Percentiles rank a stretch among this genome's conserved stretches.
Evolutionary conservation across 179 eudicot species (phyloP).

Genomic region (Beta macrorhiza): DNA sequence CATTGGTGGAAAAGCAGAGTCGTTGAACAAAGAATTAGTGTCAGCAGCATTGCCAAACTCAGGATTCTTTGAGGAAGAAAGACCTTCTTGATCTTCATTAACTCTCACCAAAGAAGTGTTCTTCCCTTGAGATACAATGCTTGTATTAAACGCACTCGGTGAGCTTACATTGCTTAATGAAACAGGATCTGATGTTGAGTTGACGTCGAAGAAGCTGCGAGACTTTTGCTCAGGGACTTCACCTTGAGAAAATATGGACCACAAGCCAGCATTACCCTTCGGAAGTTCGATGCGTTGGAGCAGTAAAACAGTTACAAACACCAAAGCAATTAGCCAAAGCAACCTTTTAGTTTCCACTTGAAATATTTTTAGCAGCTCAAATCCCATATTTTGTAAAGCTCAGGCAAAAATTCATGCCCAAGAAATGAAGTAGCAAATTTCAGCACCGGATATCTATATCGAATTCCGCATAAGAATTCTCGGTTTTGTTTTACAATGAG

Average conservation of each 20-base stretch:
- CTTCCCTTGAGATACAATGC: slow-evolving; percentile 5
- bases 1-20: slow-evolving; percentile 20
- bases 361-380: slow-evolving; percentile 29
- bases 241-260: slow-evolving; percentile 43
- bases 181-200: slow-evolving; percentile 20
- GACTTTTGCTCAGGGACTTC: slow-evolving; percentile 14
- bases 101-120: slow-evolving; percentile 19
- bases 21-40: slow-evolving; percentile 21
- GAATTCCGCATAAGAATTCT: neutral
- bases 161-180: slow-evolving; percentile 6
- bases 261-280: slow-evolving; percentile 36
- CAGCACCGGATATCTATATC: neutral
- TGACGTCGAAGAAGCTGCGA: slow-evolving; percentile 1
- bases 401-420: neutral
- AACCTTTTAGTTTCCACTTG: slow-evolving; percentile 52
- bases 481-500: neutral
- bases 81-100: slow-evolving; percentile 15
- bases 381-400: slow-evolving; percentile 24
- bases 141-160: slow-evolving; percentile 5
- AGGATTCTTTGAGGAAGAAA: slow-evolving; percentile 14
- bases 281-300: slow-evolving; percentile 63
- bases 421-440: neutral
- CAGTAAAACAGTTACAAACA: slow-evolving; percentile 42
- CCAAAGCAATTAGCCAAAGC: slow-evolving; percentile 46
- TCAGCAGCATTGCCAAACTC: slow-evolving; percentile 20